Conservation (phyloP, 75 land plant genomes). For the Chamaecyparis obtusa region DNA sequence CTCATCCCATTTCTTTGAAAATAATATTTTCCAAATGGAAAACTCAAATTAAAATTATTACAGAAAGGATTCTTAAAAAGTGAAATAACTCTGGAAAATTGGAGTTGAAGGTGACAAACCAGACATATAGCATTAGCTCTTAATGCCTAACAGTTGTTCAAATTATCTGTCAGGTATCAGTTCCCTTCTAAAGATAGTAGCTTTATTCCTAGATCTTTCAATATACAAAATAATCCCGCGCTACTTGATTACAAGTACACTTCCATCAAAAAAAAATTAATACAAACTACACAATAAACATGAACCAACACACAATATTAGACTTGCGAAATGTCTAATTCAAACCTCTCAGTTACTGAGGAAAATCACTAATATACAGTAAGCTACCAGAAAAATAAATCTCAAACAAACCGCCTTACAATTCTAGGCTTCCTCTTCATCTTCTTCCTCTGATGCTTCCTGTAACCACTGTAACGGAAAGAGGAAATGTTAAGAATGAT, state of each 20-base stretch:
- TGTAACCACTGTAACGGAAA: slow-evolving; percentile 6
- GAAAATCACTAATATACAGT: not conserved
- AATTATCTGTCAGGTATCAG: not conserved
- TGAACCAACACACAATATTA: not conserved
- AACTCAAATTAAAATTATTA: too few relatives aligned
- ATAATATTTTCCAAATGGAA: too few relatives aligned
- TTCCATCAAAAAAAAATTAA: not conserved
- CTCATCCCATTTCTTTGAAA: too few relatives aligned
- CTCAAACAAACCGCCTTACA: not conserved
- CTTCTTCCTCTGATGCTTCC: slow-evolving; percentile 9
- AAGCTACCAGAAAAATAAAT: not conserved
- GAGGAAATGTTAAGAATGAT: not conserved
- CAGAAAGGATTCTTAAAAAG: too few relatives aligned
- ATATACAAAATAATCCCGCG: not conserved
- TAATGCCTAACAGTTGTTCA: not conserved
- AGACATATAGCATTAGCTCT: not conserved
- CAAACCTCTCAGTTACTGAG: not conserved
- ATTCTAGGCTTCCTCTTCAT: not conserved
- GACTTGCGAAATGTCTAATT: not conserved
- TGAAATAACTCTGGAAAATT: not conserved
- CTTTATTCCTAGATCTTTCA: not conserved
- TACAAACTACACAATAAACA: not conserved
- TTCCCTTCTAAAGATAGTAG: not conserved
- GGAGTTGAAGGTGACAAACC: not conserved
- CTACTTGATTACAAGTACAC: not conserved